phyloP scores from a whole-genome alignment of 768 basidiomycete species.

The Cystobasidium tubakii region DNA sequence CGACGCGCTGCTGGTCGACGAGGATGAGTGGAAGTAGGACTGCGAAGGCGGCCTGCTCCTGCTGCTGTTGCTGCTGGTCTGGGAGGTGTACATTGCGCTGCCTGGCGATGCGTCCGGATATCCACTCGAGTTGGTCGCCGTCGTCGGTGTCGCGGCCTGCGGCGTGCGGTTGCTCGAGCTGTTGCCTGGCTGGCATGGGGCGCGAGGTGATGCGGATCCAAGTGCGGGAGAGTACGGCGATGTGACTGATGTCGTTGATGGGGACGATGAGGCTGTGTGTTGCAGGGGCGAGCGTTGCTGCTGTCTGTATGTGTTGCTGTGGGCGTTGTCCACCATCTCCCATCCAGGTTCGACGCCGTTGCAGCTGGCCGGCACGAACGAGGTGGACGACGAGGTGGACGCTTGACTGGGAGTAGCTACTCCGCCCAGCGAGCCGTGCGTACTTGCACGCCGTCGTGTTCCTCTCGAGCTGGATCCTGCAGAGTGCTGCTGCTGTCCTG shows the following conservation, averaged over 20 bases:
- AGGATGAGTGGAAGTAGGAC: not conserved
- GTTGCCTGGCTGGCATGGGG: not conserved
- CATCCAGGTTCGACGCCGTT: not conserved
- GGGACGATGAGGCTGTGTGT: not conserved
- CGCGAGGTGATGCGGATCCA: not conserved
- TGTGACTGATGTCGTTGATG: not conserved
- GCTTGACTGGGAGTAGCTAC: too few relatives aligned
- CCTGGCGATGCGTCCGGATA: not conserved
- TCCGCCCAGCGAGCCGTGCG: not conserved
- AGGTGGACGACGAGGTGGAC: not conserved
- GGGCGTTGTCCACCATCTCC: not conserved
- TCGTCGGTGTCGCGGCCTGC: not conserved
- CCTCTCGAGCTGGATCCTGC: not conserved
- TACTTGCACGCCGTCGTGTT: not conserved
- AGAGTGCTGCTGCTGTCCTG: not conserved
- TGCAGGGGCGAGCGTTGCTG: not conserved
- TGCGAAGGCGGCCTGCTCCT: not conserved
- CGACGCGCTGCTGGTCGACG: not conserved
- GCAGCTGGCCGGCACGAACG: not conserved
- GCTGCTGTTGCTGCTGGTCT: too few relatives aligned
- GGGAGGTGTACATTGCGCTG: not conserved
- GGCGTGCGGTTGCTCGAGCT: not conserved
- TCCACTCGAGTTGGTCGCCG: not conserved
- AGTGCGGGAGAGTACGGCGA: not conserved
- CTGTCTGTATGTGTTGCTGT: not conserved